Percentiles rank a stretch among this genome's conserved stretches.
Evolutionary conservation across 345 rosid genomes (phyloP).

Genomic region (Garcia nutans): DNA sequence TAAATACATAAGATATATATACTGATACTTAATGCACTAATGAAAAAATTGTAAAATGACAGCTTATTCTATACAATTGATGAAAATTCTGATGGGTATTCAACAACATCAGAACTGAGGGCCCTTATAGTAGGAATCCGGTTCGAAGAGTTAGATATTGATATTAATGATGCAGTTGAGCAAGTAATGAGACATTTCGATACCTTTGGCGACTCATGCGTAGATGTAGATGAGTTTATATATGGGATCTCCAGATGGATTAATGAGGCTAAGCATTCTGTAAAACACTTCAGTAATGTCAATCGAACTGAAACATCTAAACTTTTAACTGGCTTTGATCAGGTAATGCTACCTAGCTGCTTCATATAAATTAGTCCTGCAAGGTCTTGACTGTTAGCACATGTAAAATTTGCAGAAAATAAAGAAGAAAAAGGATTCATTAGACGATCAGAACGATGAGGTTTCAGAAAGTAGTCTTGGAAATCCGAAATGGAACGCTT

Average conservation of each 20-base stretch:
- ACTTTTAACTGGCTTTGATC: constrained; percentile 21
- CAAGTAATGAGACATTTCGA: constrained; percentile 39
- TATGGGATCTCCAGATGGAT: constrained; percentile 35
- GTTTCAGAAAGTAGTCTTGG: constrained; percentile 32
- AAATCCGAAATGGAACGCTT: constrained; percentile 38
- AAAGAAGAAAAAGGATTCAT: not conserved
- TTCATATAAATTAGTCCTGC: not conserved
- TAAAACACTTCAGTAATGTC: not conserved
- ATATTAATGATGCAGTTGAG: constrained; percentile 21
- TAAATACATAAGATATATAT: not conserved
- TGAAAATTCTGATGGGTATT: constrained; percentile 25
- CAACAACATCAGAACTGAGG: constrained; percentile 28
- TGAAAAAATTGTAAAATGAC: not conserved
- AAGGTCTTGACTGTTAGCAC: too few species aligned
- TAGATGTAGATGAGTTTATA: constrained; percentile 33
- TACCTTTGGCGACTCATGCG: constrained; percentile 22
- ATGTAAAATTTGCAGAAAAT: constrained; percentile 48
- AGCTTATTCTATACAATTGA: constrained; percentile 38
- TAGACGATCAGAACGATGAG: constrained; percentile 46
- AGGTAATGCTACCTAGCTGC: constrained; percentile 27
- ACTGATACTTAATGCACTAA: not conserved
- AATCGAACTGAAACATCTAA: not conserved
- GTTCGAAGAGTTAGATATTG: constrained; percentile 21
- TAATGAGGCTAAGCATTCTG: constrained; percentile 25
- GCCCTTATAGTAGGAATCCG: constrained; percentile 34